Evolutionary conservation across 2,329 filamentous ascomycete genomes (phyloP).

Genomic region (Byssochlamys sp.): DNA sequence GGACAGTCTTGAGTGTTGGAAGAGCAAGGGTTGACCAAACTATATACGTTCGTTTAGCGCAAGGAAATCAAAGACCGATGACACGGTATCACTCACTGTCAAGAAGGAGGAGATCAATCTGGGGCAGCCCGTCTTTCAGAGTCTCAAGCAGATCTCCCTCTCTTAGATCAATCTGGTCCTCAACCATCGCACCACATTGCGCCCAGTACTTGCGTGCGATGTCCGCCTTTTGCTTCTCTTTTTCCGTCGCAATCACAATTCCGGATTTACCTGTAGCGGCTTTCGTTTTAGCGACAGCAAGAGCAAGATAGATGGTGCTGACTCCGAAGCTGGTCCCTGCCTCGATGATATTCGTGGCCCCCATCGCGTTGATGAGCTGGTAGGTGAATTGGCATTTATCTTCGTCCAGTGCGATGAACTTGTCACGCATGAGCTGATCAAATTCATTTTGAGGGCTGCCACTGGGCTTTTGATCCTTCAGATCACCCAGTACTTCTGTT

Average conservation of each 20-base stretch:
- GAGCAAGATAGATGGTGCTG: constrained; percentile 35
- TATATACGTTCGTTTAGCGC: constrained; percentile 15
- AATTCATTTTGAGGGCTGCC: constrained; percentile 8
- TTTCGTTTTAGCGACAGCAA: constrained; percentile 24
- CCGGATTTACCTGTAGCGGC: constrained; percentile 15
- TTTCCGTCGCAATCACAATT: constrained; percentile 31
- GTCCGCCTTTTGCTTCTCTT: constrained; percentile 25
- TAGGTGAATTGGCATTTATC: constrained; percentile 33
- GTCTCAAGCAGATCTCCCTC: constrained; percentile 34
- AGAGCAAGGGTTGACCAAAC: constrained; percentile 49
- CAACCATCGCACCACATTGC: constrained; percentile 21
- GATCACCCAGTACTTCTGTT: constrained; percentile 8
- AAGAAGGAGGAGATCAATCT: constrained; percentile 28
- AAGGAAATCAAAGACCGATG: background rate
- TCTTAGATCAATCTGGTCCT: constrained; percentile 27
- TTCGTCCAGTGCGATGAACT: constrained; percentile 34
- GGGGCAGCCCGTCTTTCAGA: constrained; percentile 18
- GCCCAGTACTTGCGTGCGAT: constrained; percentile 27
- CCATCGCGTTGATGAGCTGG: constrained; percentile 15
- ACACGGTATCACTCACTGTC: constrained; percentile 18
- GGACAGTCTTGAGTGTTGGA: constrained; percentile 41
- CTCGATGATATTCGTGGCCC: constrained; percentile 28
- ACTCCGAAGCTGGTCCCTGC: constrained; percentile 36
- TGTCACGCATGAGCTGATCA: constrained; percentile 24
- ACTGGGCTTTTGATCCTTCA: constrained; percentile 3